Conservation (phyloP, 495 filamentous ascomycete genomes). For the Penicillium cosmopolitanum region DNA sequence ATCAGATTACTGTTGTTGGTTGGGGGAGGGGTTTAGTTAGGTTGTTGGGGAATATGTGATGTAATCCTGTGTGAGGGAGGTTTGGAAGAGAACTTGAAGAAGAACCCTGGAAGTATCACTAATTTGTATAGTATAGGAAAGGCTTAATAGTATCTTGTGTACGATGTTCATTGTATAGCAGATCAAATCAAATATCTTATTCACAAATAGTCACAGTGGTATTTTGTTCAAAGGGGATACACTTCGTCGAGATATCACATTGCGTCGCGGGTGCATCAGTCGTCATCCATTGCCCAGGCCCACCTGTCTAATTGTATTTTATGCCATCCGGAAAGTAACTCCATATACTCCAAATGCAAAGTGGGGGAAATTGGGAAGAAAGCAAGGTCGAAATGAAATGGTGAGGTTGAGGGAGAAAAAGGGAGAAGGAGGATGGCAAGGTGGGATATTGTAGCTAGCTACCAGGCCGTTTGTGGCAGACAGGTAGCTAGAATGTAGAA, state of each 20-base stretch:
- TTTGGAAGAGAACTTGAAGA: background rate
- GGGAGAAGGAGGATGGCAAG: slow-evolving; percentile 2
- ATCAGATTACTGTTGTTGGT: slow-evolving; percentile 55
- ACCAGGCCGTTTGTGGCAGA: no score
- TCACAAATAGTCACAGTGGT: background rate
- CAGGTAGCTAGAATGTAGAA: background rate
- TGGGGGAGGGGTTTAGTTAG: slow-evolving; percentile 52
- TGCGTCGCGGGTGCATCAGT: slow-evolving; percentile 1
- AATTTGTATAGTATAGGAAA: no score
- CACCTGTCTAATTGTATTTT: slow-evolving; percentile 7
- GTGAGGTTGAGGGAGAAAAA: background rate
- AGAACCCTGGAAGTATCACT: background rate
- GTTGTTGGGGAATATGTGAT: slow-evolving; percentile 50
- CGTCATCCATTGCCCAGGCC: slow-evolving; percentile 8
- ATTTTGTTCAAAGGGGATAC: slow-evolving; percentile 2
- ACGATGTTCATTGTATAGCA: no score
- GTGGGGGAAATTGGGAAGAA: background rate
- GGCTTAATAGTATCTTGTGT: no score
- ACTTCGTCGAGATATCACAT: slow-evolving; percentile 4
- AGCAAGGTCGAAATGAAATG: slow-evolving; percentile 8
- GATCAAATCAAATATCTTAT: background rate
- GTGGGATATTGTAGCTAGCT: background rate
- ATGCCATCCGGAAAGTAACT: slow-evolving; percentile 24
- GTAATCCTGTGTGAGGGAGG: background rate
- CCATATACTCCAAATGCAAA: slow-evolving; percentile 26